Evolutionary conservation across 2,329 filamentous ascomycete genomes (phyloP).

Genomic region (Aspergillus sp.): DNA sequence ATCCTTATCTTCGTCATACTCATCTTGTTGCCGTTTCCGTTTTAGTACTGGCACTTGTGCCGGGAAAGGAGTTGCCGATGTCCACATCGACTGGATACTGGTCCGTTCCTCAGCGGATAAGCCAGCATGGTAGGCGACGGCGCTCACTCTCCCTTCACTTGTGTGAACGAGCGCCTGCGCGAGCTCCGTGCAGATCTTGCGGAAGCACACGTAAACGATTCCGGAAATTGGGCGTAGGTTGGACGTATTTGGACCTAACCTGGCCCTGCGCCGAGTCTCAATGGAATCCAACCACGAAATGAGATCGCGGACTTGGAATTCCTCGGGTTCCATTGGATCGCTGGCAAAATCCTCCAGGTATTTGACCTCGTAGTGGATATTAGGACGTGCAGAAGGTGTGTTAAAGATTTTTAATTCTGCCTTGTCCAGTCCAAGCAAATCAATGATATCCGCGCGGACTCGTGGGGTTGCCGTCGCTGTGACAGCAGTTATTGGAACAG

Average conservation of each 20-base stretch:
- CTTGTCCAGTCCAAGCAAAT: slow-evolving; percentile 59
- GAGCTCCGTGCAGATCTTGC: slow-evolving; percentile 34
- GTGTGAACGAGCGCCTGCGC: slow-evolving; percentile 26
- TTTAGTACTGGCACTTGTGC: background rate
- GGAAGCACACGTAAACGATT: slow-evolving; percentile 41
- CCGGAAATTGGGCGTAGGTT: slow-evolving; percentile 34
- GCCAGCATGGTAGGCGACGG: slow-evolving; percentile 46
- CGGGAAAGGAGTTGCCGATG: slow-evolving; percentile 13
- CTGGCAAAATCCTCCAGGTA: slow-evolving; percentile 38
- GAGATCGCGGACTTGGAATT: slow-evolving; percentile 70
- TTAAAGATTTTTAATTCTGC: slow-evolving; percentile 63
- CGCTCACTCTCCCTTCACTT: slow-evolving; percentile 26
- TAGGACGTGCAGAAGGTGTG: slow-evolving; percentile 74
- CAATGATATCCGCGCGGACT: slow-evolving; percentile 75
- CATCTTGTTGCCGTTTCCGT: too few species aligned
- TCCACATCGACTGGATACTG: slow-evolving; percentile 46
- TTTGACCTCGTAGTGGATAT: slow-evolving; percentile 83
- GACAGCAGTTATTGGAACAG: slow-evolving; percentile 83
- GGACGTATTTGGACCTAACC: slow-evolving; percentile 29
- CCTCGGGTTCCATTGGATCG: slow-evolving; percentile 29
- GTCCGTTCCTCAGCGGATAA: slow-evolving; percentile 63
- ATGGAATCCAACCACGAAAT: slow-evolving; percentile 67
- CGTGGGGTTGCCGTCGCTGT: slow-evolving; percentile 81
- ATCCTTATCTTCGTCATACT: too few species aligned
- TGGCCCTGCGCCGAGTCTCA: slow-evolving; percentile 57